These are phyloP conservation scores for Cydonia oblonga DNA, from an alignment of 331 rosid species.

Conservation along the genomic window DNA sequence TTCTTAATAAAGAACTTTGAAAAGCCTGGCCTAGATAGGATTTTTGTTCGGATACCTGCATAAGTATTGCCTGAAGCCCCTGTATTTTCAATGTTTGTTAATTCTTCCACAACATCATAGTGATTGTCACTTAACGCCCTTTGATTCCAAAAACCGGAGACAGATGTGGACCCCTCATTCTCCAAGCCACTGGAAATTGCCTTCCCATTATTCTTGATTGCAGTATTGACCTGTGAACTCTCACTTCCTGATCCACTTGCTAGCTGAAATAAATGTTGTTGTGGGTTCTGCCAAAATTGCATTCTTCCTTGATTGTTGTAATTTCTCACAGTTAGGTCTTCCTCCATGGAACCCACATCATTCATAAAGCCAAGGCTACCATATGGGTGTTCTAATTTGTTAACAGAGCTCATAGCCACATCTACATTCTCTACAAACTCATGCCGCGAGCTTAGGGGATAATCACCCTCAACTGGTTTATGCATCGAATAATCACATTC, in stretches of 20 bases:
- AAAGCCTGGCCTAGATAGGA: slow-evolving; percentile 57
- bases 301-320: slow-evolving; percentile 30
- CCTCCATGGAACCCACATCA: slow-evolving; percentile 41
- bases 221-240: slow-evolving; percentile 29
- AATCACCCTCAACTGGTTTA: slow-evolving; percentile 29
- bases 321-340: slow-evolving; percentile 53
- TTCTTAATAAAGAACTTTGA: slow-evolving; percentile 51
- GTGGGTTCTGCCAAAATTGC: slow-evolving; percentile 35
- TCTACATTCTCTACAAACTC: slow-evolving; percentile 26
- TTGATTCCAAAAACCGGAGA: slow-evolving; percentile 38
- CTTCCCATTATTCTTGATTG: slow-evolving; percentile 36
- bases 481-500: no score
- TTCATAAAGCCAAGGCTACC: slow-evolving; percentile 12
- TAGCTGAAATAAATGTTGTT: slow-evolving; percentile 65
- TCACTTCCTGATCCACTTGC: slow-evolving; percentile 52
- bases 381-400: slow-evolving; percentile 32
- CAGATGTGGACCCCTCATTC: slow-evolving; percentile 37
- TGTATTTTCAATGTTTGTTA: slow-evolving; percentile 25
- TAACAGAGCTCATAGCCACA: slow-evolving; percentile 18
- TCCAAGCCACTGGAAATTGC: slow-evolving; percentile 32
- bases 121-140: slow-evolving; percentile 25
- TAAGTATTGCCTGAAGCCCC: slow-evolving; percentile 18
- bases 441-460: slow-evolving; percentile 15
- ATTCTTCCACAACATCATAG: slow-evolving; percentile 28
- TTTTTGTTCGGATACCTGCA: slow-evolving; percentile 49